phyloP scores from a whole-genome alignment of 345 rosid genomes.

The Limnanthes douglasii region DNA sequence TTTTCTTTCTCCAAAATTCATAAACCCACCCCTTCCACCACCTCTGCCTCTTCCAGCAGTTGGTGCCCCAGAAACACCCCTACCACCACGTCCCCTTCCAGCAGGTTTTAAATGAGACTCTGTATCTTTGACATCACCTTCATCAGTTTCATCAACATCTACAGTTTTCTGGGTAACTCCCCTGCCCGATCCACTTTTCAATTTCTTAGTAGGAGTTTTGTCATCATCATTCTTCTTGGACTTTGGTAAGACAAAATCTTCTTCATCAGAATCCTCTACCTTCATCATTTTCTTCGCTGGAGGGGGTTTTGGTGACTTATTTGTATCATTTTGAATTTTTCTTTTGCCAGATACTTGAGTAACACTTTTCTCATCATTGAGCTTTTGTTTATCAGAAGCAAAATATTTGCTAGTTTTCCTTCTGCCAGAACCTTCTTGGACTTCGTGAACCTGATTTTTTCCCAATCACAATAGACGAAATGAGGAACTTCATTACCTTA shows the following conservation, averaged over 20 bases:
- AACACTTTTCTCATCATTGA: slow-evolving; percentile 34
- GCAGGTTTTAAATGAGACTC: slow-evolving; percentile 44
- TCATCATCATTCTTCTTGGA: slow-evolving; percentile 29
- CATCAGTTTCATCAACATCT: slow-evolving; percentile 34
- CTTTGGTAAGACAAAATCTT: slow-evolving; percentile 42
- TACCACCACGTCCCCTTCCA: slow-evolving; percentile 83
- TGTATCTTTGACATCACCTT: slow-evolving; percentile 26
- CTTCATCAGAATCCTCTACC: slow-evolving; percentile 43
- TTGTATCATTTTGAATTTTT: slow-evolving; percentile 27
- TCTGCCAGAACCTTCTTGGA: slow-evolving; percentile 36
- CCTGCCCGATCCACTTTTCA: slow-evolving; percentile 60
- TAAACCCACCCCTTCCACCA: slow-evolving; percentile 82
- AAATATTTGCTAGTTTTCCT: slow-evolving; percentile 95
- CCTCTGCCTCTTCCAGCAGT: slow-evolving; percentile 87
- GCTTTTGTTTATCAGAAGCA: slow-evolving; percentile 44
- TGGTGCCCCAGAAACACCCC: slow-evolving; percentile 43
- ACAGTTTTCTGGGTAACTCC: slow-evolving; percentile 40
- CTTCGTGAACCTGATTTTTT: slow-evolving; percentile 24
- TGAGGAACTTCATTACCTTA: too few species aligned
- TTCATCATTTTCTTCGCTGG: slow-evolving; percentile 34
- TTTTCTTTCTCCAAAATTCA: slow-evolving; percentile 92
- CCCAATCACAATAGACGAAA: too few species aligned
- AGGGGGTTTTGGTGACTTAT: slow-evolving; percentile 24
- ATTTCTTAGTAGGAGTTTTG: slow-evolving; percentile 58
- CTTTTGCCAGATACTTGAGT: slow-evolving; percentile 51